phyloP scores from a whole-genome alignment of 2,329 filamentous ascomycete genomes.

The Ceratocystis cubensis region DNA sequence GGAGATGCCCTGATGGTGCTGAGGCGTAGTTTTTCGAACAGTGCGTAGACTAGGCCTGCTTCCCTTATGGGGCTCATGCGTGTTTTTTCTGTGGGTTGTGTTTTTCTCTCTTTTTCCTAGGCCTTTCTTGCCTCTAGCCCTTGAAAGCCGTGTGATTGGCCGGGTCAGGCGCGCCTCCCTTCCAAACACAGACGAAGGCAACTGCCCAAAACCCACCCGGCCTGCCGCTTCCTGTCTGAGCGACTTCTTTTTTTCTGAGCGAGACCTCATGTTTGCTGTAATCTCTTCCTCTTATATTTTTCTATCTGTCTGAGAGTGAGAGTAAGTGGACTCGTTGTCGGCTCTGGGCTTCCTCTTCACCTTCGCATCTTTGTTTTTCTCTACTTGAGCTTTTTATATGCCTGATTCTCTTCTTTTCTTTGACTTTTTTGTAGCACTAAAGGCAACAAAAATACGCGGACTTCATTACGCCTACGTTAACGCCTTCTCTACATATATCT shows the following conservation, averaged over 20 bases:
- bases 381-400: not conserved
- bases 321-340: too few relatives aligned
- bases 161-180: constrained; percentile 17
- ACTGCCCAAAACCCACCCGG: constrained; percentile 14
- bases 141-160: constrained; percentile 15
- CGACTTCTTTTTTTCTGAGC: constrained; percentile 11
- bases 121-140: not conserved
- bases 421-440: too few relatives aligned
- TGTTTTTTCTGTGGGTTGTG: constrained; percentile 14
- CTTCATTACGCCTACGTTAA: not conserved
- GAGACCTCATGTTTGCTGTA: not conserved
- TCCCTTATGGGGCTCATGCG: constrained; percentile 9
- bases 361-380: not conserved
- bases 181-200: constrained; percentile 13
- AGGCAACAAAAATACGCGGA: not conserved
- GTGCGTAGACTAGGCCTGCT: too few relatives aligned
- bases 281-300: constrained; percentile 11
- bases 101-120: not conserved
- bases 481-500: not conserved
- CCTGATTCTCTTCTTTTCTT: not conserved
- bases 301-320: not conserved
- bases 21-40: too few relatives aligned
- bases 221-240: constrained; percentile 3
- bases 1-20: too few relatives aligned
- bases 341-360: not conserved